Evolutionary conservation across 192 early-diverging fungal species (phyloP).

Genomic region (Entomortierella lignicola): DNA sequence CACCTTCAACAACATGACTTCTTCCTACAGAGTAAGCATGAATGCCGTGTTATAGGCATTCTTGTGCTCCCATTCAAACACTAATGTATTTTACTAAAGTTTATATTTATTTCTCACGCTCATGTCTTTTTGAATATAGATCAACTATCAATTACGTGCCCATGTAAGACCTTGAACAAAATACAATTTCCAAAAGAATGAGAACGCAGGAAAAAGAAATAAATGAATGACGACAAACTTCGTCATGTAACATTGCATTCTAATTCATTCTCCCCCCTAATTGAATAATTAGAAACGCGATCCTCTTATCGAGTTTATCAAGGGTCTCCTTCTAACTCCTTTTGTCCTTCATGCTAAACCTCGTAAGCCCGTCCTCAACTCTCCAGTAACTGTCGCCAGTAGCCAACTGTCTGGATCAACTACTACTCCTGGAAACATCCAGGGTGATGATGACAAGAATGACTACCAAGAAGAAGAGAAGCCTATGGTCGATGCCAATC

Average conservation of each 20-base stretch:
- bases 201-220: too few species aligned
- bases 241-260: neutral
- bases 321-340: conserved; percentile 85
- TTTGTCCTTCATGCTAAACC: conserved; percentile 85
- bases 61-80: too few species aligned
- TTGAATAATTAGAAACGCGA: conserved; percentile 87
- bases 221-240: too few species aligned
- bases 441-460: conserved; percentile 31
- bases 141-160: conserved; percentile 59
- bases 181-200: too few species aligned
- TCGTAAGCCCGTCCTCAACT: conserved; percentile 42
- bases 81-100: too few species aligned
- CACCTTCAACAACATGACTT: conserved; percentile 42
- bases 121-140: conserved; percentile 32
- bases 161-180: conserved; percentile 51
- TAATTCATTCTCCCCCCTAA: conserved; percentile 52
- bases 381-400: conserved; percentile 6
- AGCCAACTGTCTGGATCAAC: neutral
- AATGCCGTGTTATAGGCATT: neutral
- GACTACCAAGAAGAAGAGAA: conserved; percentile 49
- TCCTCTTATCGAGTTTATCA: conserved; percentile 92
- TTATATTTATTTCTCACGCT: neutral
- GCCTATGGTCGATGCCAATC: conserved; percentile 64
- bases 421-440: neutral
- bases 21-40: conserved; percentile 56